Evolutionary conservation across 495 filamentous ascomycete genomes (phyloP), one percentile per base, ranked within the genome.

Genomic region (Symbiotaphrina buchneri): DNA sequence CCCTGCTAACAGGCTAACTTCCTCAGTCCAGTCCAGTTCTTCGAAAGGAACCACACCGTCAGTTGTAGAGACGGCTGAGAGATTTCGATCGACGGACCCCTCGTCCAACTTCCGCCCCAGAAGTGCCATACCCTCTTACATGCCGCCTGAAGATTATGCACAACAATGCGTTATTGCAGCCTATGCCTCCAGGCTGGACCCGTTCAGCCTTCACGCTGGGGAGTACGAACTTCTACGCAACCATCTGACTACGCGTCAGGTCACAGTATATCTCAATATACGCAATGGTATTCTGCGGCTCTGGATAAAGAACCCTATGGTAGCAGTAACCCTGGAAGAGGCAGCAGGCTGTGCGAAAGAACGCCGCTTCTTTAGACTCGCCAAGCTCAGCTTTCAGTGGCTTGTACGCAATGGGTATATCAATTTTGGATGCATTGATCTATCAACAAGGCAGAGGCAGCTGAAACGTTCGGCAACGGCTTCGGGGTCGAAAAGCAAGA

Each of bases 181-280:
- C 24, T 76, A 90, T 48, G 72, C 79, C 14, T 93, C 82, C 28
- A 65, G 87, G 30, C 60, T 99, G 3, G 81, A 85, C 39, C 87
- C 90, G 4, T 92, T 83, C 51, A 67, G 75, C 10, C 54, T 99
- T 10, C 83, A 94, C 51, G 59, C 58, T n/a, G 69, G 74, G 33
- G 87, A 99, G 46, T 83, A 93, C 47, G 47, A 63, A 37, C 63
- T 82, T 30, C 53, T 99, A 14, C 65, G 75, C 34, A 58, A 77
- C 22, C 69, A 87, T 47, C 68, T 99, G 35, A 90, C 72, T 45
- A 72, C 79, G 41, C 58, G 72, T 20, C 85, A 99, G 44, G 81
- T 95, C 33, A 91, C 87, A 6, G 74, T 76, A n/a, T 99, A 95
- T 48, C 53, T 99, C 19, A 94, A 93, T 50, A 93, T 99, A 36